Conservation (phyloP, 179 eudicot genomes). For the Heliamphora pulchella region DNA sequence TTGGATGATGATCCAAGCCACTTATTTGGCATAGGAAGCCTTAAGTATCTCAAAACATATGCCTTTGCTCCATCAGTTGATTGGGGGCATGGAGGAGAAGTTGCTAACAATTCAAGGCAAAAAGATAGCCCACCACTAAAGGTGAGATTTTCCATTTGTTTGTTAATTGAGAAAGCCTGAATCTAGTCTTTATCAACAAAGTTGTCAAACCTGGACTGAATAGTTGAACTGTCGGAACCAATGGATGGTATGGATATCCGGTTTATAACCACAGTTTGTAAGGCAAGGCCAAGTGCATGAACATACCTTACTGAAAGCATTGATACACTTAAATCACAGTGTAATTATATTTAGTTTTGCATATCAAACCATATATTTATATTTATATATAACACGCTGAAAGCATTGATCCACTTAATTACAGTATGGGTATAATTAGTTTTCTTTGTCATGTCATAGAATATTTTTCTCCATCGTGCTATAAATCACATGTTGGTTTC, state of each 20-base stretch:
- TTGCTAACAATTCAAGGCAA: constrained; percentile 19
- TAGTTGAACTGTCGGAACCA: constrained; percentile 12
- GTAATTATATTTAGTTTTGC: neutral
- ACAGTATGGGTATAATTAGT: neutral
- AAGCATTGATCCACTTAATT: constrained; percentile 3
- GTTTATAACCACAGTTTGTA: neutral
- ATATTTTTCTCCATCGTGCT: neutral
- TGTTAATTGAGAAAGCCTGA: neutral
- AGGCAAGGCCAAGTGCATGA: constrained; percentile 11
- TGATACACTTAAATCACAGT: neutral
- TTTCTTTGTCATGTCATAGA: neutral
- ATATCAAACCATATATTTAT: neutral
- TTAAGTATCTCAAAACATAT: constrained; percentile 23
- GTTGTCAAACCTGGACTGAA: constrained; percentile 9
- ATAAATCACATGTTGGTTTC: neutral
- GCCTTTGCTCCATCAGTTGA: constrained; percentile 29
- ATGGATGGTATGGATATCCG: constrained; percentile 11
- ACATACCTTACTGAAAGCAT: constrained; percentile 5
- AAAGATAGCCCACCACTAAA: constrained; percentile 24
- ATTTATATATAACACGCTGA: neutral
- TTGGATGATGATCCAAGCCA: constrained; percentile 25
- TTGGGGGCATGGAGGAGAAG: constrained; percentile 20
- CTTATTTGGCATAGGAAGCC: constrained; percentile 24
- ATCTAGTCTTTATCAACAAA: neutral
- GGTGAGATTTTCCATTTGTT: constrained; percentile 32